A percentile compares a stretch with the other conserved stretches of the same genome.
These are phyloP conservation scores for Ceratobasidium sp. DNA, from an alignment of 1,284 basidiomycete species.

Conservation along the genomic window DNA sequence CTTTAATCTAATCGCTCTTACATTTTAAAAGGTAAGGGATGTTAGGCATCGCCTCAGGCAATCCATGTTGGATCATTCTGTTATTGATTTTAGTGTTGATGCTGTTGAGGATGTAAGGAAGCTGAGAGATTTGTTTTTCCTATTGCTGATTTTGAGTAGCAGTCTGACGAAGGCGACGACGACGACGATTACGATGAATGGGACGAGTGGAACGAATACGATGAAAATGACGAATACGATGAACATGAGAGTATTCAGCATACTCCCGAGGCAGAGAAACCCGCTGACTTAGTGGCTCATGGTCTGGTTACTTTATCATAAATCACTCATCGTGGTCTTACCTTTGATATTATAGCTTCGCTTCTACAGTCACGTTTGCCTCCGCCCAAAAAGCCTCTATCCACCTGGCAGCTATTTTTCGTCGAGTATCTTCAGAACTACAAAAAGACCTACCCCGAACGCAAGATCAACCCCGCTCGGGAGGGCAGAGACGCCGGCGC, in stretches of 20 bases:
- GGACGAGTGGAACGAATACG: too few relatives aligned
- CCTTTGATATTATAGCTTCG: conserved; percentile 53
- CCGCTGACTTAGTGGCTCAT: conserved; percentile 37
- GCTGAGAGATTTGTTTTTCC: too few relatives aligned
- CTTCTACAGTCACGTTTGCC: conserved; percentile 69
- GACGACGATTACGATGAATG: too few relatives aligned
- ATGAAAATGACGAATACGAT: too few relatives aligned
- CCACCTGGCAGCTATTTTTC: conserved; percentile 97
- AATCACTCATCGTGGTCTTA: conserved; percentile 48
- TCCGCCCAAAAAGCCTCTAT: conserved; percentile 93
- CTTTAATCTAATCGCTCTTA: too few relatives aligned
- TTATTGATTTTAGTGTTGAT: too few relatives aligned
- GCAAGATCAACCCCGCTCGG: conserved; percentile 95
- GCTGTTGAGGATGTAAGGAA: too few relatives aligned
- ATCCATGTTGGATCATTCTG: too few relatives aligned
- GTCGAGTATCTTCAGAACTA: conserved; percentile 95
- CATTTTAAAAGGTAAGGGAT: too few relatives aligned
- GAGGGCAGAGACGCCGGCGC: conserved; percentile 95
- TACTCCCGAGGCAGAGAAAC: conserved; percentile 24
- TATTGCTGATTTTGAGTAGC: too few relatives aligned
- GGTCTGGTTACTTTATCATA: conserved; percentile 59
- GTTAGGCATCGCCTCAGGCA: too few relatives aligned
- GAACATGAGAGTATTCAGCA: background rate
- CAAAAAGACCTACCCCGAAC: conserved; percentile 67
- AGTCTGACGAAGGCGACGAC: too few relatives aligned